A percentile compares a stretch with the other conserved stretches of the same genome.
phyloP scores from a whole-genome alignment of 2,329 filamentous ascomycete species.

The Pseudogymnoascus sp. region DNA sequence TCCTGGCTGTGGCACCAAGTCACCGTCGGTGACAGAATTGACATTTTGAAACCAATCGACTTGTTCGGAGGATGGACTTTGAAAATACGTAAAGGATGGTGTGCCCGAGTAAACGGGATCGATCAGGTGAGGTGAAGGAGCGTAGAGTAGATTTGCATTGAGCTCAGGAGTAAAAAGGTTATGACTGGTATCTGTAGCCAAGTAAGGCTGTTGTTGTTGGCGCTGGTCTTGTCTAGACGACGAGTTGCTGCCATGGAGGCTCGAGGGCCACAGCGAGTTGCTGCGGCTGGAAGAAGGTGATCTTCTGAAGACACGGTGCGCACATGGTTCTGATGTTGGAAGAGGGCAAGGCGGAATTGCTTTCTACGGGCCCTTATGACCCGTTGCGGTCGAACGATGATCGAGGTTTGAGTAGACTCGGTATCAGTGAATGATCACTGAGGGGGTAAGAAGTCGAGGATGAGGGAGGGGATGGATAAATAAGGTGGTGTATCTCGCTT shows the following conservation, averaged over 20 bases:
- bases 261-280: conserved; percentile 9
- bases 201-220: neutral
- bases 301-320: conserved; percentile 3
- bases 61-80: neutral
- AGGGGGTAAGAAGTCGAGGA: neutral
- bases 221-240: conserved; percentile 3
- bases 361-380: conserved; percentile 19
- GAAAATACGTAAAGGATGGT: neutral
- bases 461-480: neutral
- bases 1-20: neutral
- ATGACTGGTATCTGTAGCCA: conserved; percentile 9
- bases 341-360: conserved; percentile 18
- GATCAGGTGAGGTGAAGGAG: conserved; percentile 15
- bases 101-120: neutral
- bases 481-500: neutral
- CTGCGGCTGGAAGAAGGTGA: conserved; percentile 14
- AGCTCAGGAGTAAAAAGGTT: neutral
- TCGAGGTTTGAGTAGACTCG: neutral
- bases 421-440: neutral
- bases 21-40: neutral
- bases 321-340: conserved; percentile 10
- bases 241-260: conserved; percentile 15
- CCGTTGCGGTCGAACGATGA: conserved; percentile 19
- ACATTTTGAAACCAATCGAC: conserved; percentile 3
- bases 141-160: conserved; percentile 8